Evolutionary conservation across 805 yeast species (phyloP), one percentile per base, ranked within the genome.

Genomic region (Zygosaccharomyces pseudorouxii): DNA sequence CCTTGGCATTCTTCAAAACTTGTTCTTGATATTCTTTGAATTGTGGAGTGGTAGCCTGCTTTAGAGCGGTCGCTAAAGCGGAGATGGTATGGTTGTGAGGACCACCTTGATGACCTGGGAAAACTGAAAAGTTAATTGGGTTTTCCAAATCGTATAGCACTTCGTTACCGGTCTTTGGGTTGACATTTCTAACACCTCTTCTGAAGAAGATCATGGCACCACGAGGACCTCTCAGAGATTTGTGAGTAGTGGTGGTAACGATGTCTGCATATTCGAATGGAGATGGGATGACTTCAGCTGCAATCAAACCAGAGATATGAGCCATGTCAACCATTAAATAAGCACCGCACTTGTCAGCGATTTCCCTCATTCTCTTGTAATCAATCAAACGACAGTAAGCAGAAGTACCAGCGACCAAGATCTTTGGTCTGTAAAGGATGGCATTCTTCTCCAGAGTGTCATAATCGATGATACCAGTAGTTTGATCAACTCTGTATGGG

Each of bases 41-140:
- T 71, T 90, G 97, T 52, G 95, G 95, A 45, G 88, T 76, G 55
- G 81, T 77, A 52, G 96, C 95, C 76, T 93, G 99, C 70, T 89
- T 89, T 69, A 93, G 81, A 45, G 99, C 98, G 55, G 90, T 93
- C 14, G 98, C 97, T 63, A 93, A 75, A 30, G 98, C 99, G 59
- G 97, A 85, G 68, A 93, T 93, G 58, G 99, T 93, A 76, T 93
- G 99, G 79, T 93, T 93, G 75, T 93, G 98, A 63, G 99, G 99
- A 69, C 99, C 99, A 78, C 99, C 99, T 78, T 93, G 99, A 74
- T 93, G 99, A 59, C 96, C 99, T 64, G 99, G 99, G 92, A 93
- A 93, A 47, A 93, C 99, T 8, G 97, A 89, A 72, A 93, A 93
- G 79, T 93, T 93, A 74, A 93, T 90, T 69, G 88, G 88, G 71